phyloP scores from a whole-genome alignment of 768 basidiomycete genomes.

The Rhodosporidiobolus sp. region DNA sequence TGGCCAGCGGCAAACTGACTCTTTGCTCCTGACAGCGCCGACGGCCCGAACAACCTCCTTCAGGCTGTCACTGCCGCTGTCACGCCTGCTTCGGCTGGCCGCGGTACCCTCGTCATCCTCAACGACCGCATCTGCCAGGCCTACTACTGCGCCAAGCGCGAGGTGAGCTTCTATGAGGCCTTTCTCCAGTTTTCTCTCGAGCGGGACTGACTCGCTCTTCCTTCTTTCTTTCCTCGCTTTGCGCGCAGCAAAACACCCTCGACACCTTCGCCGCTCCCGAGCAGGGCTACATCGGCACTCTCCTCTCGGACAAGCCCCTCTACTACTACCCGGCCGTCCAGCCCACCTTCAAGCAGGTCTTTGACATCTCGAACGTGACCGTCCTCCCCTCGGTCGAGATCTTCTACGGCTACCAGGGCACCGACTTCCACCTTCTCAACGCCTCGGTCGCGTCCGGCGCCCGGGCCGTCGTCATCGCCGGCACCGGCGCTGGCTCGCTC shows the following conservation, averaged over 20 bases:
- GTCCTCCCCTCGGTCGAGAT: slow-evolving; percentile 39
- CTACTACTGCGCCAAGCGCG: slow-evolving; percentile 46
- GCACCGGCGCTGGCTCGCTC: slow-evolving; percentile 23
- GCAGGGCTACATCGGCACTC: slow-evolving; percentile 47
- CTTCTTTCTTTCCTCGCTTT: background rate
- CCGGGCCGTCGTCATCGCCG: slow-evolving; percentile 28
- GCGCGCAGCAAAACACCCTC: slow-evolving; percentile 28
- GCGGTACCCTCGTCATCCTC: slow-evolving; percentile 46
- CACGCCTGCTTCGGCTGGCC: background rate
- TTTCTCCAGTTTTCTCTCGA: too few relatives aligned
- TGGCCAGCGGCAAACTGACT: background rate
- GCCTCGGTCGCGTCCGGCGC: slow-evolving; percentile 24
- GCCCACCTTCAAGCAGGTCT: slow-evolving; percentile 44
- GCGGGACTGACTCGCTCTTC: background rate
- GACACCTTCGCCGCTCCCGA: slow-evolving; percentile 48
- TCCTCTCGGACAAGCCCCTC: slow-evolving; percentile 35
- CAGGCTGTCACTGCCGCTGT: slow-evolving; percentile 45
- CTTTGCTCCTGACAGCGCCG: background rate
- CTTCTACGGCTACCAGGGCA: slow-evolving; percentile 31
- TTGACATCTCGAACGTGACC: slow-evolving; percentile 28
- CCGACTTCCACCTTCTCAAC: slow-evolving; percentile 23
- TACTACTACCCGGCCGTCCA: slow-evolving; percentile 32
- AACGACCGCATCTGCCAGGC: slow-evolving; percentile 49
- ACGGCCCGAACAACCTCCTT: slow-evolving; percentile 46
- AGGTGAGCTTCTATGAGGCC: slow-evolving; percentile 20